These are phyloP conservation scores for Penicillium egyptiacum DNA, from an alignment of 495 filamentous ascomycete genomes.

Conservation along the genomic window DNA sequence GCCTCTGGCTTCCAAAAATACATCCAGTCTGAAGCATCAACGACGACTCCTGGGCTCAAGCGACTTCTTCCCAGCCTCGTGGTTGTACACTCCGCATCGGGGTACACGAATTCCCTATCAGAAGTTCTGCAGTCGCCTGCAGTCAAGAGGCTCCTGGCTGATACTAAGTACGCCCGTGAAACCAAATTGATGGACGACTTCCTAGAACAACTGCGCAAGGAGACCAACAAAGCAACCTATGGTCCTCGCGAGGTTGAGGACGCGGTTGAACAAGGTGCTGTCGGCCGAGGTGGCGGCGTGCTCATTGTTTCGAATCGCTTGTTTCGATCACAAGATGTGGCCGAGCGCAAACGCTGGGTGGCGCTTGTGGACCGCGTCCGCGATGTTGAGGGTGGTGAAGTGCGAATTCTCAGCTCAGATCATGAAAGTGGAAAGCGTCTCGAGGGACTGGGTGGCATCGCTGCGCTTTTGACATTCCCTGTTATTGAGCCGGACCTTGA, in stretches of 20 bases:
- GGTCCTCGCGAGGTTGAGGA: constrained; percentile 80
- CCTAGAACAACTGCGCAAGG: constrained; percentile 71
- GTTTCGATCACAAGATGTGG: constrained; percentile 82
- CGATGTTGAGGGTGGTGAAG: constrained; percentile 78
- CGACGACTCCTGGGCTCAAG: constrained; percentile 57
- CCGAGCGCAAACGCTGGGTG: constrained; percentile 78
- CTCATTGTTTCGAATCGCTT: constrained; percentile 82
- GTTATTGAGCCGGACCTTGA: constrained; percentile 60
- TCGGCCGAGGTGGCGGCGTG: constrained; percentile 79
- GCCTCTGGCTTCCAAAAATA: constrained; percentile 77
- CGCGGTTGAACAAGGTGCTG: constrained; percentile 85
- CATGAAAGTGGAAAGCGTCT: constrained; percentile 91
- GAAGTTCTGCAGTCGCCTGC: constrained; percentile 80
- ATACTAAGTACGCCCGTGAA: constrained; percentile 86
- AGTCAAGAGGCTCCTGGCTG: constrained; percentile 69
- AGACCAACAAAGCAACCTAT: constrained; percentile 91
- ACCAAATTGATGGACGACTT: constrained; percentile 86
- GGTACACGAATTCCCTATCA: constrained; percentile 80
- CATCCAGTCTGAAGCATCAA: constrained; percentile 67
- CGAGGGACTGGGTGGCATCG: constrained; percentile 82
- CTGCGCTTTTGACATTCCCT: constrained; percentile 88
- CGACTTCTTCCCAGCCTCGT: constrained; percentile 65
- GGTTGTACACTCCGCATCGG: constrained; percentile 80
- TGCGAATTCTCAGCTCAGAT: constrained; percentile 81
- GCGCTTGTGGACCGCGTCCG: constrained; percentile 87